Conservation (phyloP, 1,139 yeast genomes). For the Candida sojae region DNA sequence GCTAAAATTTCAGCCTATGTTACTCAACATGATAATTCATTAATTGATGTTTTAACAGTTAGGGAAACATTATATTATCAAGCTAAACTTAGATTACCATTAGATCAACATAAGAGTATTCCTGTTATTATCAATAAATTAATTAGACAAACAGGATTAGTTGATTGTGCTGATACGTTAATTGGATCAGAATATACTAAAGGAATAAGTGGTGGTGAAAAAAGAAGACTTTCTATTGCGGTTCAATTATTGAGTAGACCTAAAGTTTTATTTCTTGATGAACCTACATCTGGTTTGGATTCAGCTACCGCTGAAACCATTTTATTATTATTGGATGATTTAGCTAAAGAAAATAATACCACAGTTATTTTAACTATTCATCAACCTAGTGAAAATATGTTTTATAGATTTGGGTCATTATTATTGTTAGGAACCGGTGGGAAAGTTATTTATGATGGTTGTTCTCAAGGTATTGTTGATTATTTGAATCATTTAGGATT, state of each 20-base stretch:
- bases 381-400: slow-evolving; percentile 75
- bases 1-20: slow-evolving; percentile 66
- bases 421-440: slow-evolving; percentile 76
- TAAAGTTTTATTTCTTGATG: slow-evolving; percentile 72
- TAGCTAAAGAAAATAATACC: slow-evolving; percentile 59
- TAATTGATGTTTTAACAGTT: slow-evolving; percentile 71
- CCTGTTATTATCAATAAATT: slow-evolving; percentile 49
- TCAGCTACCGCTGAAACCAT: slow-evolving; percentile 75
- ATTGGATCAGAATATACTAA: slow-evolving; percentile 73
- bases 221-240: slow-evolving; percentile 80
- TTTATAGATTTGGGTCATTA: slow-evolving; percentile 64
- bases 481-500: slow-evolving; percentile 50
- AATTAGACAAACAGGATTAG: slow-evolving; percentile 66
- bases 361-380: slow-evolving; percentile 81
- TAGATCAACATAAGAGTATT: slow-evolving; percentile 31
- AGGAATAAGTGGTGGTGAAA: slow-evolving; percentile 88
- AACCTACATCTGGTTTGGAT: slow-evolving; percentile 88
- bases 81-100: slow-evolving; percentile 62
- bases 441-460: slow-evolving; percentile 56
- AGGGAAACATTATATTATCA: slow-evolving; percentile 74
- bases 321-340: slow-evolving; percentile 55
- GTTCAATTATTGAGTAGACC: slow-evolving; percentile 74
- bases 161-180: slow-evolving; percentile 75
- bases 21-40: slow-evolving; percentile 75
- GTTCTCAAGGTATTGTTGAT: slow-evolving; percentile 37